Conservation (phyloP, 805 yeast genomes). For the Starmerella powellii region DNA sequence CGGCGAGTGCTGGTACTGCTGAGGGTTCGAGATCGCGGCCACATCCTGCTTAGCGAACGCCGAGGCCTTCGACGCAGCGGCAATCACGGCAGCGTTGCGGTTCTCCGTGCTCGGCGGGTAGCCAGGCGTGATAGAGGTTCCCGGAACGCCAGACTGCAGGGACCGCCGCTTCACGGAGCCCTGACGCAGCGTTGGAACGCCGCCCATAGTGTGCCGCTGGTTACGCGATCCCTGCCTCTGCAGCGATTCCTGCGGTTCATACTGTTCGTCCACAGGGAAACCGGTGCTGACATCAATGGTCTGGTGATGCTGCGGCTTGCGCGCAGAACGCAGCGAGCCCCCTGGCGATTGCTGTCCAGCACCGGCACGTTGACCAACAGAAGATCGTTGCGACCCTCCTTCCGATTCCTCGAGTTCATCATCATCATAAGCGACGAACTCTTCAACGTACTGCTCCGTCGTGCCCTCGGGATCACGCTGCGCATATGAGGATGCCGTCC, state of each 20-base stretch:
- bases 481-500: not conserved
- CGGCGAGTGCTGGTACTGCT: not conserved
- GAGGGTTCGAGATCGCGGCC: conserved; percentile 15
- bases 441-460: not conserved
- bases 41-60: conserved; percentile 20
- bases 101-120: conserved; percentile 5
- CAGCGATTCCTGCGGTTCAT: not conserved
- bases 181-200: conserved; percentile 10
- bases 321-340: not conserved
- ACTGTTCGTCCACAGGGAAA: conserved; percentile 13
- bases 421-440: not conserved
- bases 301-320: conserved; percentile 7
- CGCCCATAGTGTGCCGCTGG: conserved; percentile 1
- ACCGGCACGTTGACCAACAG: not conserved
- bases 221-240: not conserved
- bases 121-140: not conserved
- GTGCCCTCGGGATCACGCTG: not conserved
- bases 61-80: conserved; percentile 19
- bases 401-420: no score
- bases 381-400: no score
- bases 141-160: conserved; percentile 5
- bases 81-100: conserved; percentile 19
- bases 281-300: conserved; percentile 19
- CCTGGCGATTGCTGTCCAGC: not conserved
- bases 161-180: conserved; percentile 1